phyloP scores from a whole-genome alignment of 2,329 filamentous ascomycete species.

The Arthroderma uncinatum region DNA sequence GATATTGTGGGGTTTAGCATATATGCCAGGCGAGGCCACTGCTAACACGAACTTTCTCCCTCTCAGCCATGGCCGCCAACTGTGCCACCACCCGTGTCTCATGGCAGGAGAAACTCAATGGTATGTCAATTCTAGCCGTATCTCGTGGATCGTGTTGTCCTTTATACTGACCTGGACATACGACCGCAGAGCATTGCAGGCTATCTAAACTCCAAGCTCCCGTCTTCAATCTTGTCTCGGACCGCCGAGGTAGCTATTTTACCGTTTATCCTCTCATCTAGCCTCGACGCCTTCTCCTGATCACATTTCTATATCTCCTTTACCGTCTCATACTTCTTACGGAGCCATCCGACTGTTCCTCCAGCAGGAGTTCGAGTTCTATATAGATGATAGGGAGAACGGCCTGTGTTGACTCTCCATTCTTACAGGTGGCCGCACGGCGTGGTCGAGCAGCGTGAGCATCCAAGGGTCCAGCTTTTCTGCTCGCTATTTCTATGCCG shows the following conservation, averaged over 20 bases:
- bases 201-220: conserved; percentile 44
- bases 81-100: conserved; percentile 19
- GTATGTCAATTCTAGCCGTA: conserved; percentile 31
- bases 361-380: not conserved
- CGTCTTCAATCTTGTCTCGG: conserved; percentile 60
- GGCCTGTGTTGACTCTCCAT: not conserved
- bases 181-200: conserved; percentile 46
- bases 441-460: conserved; percentile 75
- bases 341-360: not conserved
- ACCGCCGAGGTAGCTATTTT: conserved; percentile 52
- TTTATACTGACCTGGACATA: conserved; percentile 11
- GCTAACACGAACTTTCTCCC: not conserved
- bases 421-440: conserved; percentile 68
- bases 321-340: not conserved
- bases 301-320: not conserved
- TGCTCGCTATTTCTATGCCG: conserved; percentile 88
- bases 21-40: not conserved
- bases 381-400: conserved; percentile 19
- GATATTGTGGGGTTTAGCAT: not conserved
- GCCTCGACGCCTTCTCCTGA: conserved; percentile 13
- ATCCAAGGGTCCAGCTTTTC: conserved; percentile 53
- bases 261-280: conserved; percentile 8
- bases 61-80: conserved; percentile 18
- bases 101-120: conserved; percentile 50
- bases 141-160: not conserved